Percentiles rank a stretch among this genome's conserved stretches.
Evolutionary conservation across 2,329 filamentous ascomycete genomes (phyloP).

Genomic region (Trichoderma guizhouense): DNA sequence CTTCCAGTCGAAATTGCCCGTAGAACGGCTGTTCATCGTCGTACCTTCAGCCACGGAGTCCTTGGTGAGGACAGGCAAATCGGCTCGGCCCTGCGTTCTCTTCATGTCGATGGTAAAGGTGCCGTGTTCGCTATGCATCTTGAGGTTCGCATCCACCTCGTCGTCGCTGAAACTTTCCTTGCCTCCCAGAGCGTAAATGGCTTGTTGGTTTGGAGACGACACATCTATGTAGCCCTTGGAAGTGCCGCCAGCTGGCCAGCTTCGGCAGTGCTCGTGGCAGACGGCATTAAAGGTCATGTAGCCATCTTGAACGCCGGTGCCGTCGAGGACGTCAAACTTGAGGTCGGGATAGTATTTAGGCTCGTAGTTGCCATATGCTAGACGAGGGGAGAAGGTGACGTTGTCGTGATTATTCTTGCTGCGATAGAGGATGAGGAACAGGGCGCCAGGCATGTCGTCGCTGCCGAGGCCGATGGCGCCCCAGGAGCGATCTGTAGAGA

Average conservation of each 20-base stretch:
- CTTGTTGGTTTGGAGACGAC: constrained; percentile 43
- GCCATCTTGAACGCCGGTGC: constrained; percentile 46
- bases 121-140: constrained; percentile 53
- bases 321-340: constrained; percentile 42
- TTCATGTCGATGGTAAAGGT: constrained; percentile 54
- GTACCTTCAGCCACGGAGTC: constrained; percentile 37
- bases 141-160: constrained; percentile 42
- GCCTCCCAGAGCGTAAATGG: constrained; percentile 57
- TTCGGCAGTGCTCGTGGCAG: constrained; percentile 50
- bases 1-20: constrained; percentile 36
- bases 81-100: constrained; percentile 45
- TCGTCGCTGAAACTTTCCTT: constrained; percentile 43
- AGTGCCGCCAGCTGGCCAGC: constrained; percentile 39
- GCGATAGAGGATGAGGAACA: constrained; percentile 55
- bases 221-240: constrained; percentile 47
- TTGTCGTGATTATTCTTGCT: constrained; percentile 43
- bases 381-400: constrained; percentile 55
- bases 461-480: constrained; percentile 54
- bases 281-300: constrained; percentile 48
- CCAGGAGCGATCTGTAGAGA: constrained; percentile 47
- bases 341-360: constrained; percentile 46
- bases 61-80: constrained; percentile 39
- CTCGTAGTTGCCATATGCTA: constrained; percentile 49
- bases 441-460: constrained; percentile 47
- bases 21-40: constrained; percentile 30